Percentiles rank a stretch among this genome's conserved stretches.
Evolutionary conservation across 129 eudicot species (phyloP).

Genomic region (Flaveria trinervia): DNA sequence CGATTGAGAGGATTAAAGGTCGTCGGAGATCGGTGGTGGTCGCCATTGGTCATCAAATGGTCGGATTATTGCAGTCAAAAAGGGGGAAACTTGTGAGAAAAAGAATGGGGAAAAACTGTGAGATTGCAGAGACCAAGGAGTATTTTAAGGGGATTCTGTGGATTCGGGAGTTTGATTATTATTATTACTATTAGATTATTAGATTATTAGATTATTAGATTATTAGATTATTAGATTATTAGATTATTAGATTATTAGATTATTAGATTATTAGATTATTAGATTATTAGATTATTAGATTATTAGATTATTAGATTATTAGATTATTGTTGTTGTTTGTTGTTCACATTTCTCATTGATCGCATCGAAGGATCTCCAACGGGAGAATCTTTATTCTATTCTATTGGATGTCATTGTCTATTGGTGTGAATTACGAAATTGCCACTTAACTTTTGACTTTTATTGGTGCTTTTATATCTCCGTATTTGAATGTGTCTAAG

Average conservation of each 20-base stretch:
- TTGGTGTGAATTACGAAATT: background rate
- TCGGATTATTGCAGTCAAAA: slow-evolving; percentile 2
- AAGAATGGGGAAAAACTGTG: background rate
- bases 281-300: background rate
- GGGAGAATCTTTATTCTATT: slow-evolving; percentile 30
- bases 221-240: background rate
- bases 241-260: no score
- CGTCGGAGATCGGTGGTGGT: slow-evolving; percentile 36
- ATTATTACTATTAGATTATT: background rate
- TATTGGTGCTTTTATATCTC: no score
- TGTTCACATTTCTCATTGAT: background rate
- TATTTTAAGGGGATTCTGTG: slow-evolving; percentile 20
- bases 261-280: background rate
- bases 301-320: background rate
- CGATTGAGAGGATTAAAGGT: slow-evolving; percentile 26
- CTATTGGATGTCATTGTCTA: slow-evolving; percentile 23
- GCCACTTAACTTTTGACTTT: slow-evolving; percentile 1
- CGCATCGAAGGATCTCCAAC: slow-evolving; percentile 14
- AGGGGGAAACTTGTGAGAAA: background rate
- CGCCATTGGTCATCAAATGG: slow-evolving; percentile 33
- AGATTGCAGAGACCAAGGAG: slow-evolving; percentile 25
- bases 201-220: background rate
- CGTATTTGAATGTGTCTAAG: no score
- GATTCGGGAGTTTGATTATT: slow-evolving; percentile 19
- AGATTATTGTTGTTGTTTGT: background rate